These are phyloP conservation scores for Platanus orientalis DNA, from an alignment of 164 flowering plant species.

Conservation along the genomic window DNA sequence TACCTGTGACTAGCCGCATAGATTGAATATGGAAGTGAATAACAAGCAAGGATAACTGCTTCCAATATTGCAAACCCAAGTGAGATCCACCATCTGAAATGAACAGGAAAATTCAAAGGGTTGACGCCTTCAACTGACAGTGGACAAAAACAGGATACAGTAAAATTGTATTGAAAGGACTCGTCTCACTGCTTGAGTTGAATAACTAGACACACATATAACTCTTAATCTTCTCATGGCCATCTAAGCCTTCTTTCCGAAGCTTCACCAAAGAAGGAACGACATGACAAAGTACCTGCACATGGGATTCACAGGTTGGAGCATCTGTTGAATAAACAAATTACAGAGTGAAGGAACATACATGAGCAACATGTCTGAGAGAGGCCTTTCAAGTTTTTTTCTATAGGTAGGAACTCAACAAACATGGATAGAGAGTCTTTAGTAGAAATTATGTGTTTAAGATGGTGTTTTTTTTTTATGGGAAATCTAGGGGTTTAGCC, in stretches of 20 bases:
- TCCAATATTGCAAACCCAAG: conserved; percentile 84
- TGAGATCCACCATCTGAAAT: conserved; percentile 95
- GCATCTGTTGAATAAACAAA: not conserved
- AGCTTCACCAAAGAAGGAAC: conserved; percentile 92
- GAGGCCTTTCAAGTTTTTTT: too few species aligned
- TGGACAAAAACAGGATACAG: conserved; percentile 7
- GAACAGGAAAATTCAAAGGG: conserved; percentile 11
- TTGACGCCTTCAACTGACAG: conserved; percentile 4
- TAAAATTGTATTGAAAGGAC: conserved; percentile 24
- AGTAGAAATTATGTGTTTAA: too few species aligned
- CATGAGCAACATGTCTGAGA: conserved; percentile 1
- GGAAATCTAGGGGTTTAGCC: not conserved
- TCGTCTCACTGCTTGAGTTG: conserved; percentile 70
- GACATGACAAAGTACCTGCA: conserved; percentile 80
- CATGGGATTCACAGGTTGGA: conserved; percentile 8
- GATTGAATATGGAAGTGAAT: conserved; percentile 83
- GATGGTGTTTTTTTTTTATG: too few species aligned
- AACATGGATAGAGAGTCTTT: not conserved
- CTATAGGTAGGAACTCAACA: not conserved
- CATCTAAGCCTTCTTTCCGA: conserved; percentile 98
- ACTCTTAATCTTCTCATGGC: conserved; percentile 94
- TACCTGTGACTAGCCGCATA: conserved; percentile 81
- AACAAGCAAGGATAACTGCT: conserved; percentile 60
- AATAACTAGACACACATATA: conserved; percentile 91
- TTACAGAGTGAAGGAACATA: not conserved